Evolutionary conservation across 2,329 filamentous ascomycete species (phyloP).

Genomic region (Sporothrix pseudoabietina): DNA sequence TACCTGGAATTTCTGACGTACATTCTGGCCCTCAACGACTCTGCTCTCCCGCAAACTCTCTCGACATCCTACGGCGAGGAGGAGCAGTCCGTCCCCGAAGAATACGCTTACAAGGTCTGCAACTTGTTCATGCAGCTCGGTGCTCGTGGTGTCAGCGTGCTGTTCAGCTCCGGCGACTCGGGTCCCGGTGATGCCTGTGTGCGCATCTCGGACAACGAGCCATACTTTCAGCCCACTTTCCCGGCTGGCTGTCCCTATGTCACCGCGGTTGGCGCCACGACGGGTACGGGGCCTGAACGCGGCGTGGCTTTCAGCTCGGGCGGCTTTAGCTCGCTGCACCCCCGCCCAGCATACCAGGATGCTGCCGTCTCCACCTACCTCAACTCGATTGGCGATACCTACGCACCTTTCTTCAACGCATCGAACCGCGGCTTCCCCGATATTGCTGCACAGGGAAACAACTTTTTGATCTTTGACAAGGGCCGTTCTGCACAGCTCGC

Average conservation of each 20-base stretch:
- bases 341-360: constrained; percentile 47
- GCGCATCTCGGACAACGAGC: constrained; percentile 53
- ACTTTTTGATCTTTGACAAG: constrained; percentile 39
- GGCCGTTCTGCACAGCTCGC: constrained; percentile 31
- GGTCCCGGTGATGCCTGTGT: constrained; percentile 64
- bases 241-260: constrained; percentile 45
- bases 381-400: constrained; percentile 45
- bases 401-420: constrained; percentile 50
- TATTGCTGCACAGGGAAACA: constrained; percentile 56
- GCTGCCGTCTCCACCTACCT: constrained; percentile 45
- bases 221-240: constrained; percentile 47
- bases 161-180: constrained; percentile 62
- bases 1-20: constrained; percentile 66
- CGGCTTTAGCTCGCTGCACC: constrained; percentile 53
- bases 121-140: constrained; percentile 66
- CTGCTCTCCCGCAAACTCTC: constrained; percentile 61
- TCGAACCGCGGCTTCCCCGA: constrained; percentile 52
- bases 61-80: constrained; percentile 68
- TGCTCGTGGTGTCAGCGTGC: constrained; percentile 66
- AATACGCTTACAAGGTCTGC: constrained; percentile 65
- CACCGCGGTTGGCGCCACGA: constrained; percentile 60
- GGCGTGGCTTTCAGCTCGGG: constrained; percentile 43
- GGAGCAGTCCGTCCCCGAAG: constrained; percentile 63
- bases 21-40: constrained; percentile 54
- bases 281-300: constrained; percentile 40